Evolutionary conservation across 306 rosid genomes (phyloP).

Genomic region (Trifolium pratense): DNA sequence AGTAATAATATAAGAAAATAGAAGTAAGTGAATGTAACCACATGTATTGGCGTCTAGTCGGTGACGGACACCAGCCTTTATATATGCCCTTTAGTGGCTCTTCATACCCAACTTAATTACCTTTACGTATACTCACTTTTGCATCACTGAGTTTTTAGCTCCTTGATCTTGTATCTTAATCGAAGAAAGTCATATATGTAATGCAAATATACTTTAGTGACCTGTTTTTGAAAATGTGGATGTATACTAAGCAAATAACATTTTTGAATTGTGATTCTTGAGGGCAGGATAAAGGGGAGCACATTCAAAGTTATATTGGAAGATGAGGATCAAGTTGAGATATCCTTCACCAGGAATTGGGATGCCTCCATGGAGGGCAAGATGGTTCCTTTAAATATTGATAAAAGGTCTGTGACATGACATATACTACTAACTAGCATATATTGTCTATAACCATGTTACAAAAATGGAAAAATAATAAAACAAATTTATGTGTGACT

Average conservation of each 20-base stretch:
- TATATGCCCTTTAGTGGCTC: neutral
- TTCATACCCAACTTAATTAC: neutral
- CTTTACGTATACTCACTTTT: conserved; percentile 7
- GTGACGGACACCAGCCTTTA: neutral
- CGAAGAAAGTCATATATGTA: neutral
- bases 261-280: conserved; percentile 18
- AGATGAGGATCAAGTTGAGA: conserved; percentile 81
- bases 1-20: neutral
- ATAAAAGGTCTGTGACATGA: conserved; percentile 65
- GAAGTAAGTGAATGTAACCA: neutral
- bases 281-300: conserved; percentile 70
- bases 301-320: conserved; percentile 63
- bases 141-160: neutral
- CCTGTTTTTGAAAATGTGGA: neutral
- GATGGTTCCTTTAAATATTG: conserved; percentile 78
- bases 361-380: conserved; percentile 60
- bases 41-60: neutral
- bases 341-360: conserved; percentile 85
- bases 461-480: neutral
- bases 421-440: neutral
- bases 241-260: neutral
- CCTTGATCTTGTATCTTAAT: neutral
- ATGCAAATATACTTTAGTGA: neutral
- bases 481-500: conserved; percentile 2
- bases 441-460: too few species aligned